These are phyloP conservation scores for Pestalotiopsis sp. DNA, from an alignment of 2,329 filamentous ascomycete species.

Conservation along the genomic window DNA sequence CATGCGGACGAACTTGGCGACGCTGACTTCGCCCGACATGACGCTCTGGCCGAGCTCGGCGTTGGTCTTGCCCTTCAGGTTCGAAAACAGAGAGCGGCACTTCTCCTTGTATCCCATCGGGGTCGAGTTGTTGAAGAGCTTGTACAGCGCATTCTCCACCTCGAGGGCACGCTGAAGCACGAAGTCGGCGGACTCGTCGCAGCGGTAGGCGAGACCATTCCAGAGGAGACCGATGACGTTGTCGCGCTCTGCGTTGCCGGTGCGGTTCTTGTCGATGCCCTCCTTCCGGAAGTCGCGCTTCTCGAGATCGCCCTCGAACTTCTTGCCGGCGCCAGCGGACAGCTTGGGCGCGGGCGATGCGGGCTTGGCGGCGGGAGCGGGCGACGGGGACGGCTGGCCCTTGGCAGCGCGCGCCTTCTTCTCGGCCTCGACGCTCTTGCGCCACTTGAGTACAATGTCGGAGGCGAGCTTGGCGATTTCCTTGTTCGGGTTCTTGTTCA, in stretches of 20 bases:
- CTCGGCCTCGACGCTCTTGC: slow-evolving; percentile 72
- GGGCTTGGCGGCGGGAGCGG: slow-evolving; percentile 34
- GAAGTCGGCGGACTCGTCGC: slow-evolving; percentile 69
- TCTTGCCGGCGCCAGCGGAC: slow-evolving; percentile 45
- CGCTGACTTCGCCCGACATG: slow-evolving; percentile 70
- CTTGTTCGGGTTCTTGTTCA: slow-evolving; percentile 76
- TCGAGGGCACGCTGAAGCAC: slow-evolving; percentile 78
- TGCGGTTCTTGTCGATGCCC: slow-evolving; percentile 76
- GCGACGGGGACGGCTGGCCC: slow-evolving; percentile 56
- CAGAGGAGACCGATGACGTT: slow-evolving; percentile 90
- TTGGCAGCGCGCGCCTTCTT: slow-evolving; percentile 50
- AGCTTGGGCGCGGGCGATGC: slow-evolving; percentile 33
- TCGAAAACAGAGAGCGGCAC: slow-evolving; percentile 90
- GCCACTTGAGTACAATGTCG: slow-evolving; percentile 88
- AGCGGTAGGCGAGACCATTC: slow-evolving; percentile 78
- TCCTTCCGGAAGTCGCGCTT: slow-evolving; percentile 85
- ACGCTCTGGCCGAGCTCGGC: slow-evolving; percentile 75
- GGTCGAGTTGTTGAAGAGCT: slow-evolving; percentile 69
- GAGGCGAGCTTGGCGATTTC: slow-evolving; percentile 76
- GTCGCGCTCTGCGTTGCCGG: slow-evolving; percentile 74
- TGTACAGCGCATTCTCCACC: slow-evolving; percentile 79
- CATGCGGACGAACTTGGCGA: slow-evolving; percentile 83
- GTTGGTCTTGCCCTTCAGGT: slow-evolving; percentile 93
- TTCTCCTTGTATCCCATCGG: slow-evolving; percentile 77
- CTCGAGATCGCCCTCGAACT: slow-evolving; percentile 67